These are phyloP conservation scores for Tulasnella sp. DNA, from an alignment of 768 basidiomycete species.

Conservation along the genomic window DNA sequence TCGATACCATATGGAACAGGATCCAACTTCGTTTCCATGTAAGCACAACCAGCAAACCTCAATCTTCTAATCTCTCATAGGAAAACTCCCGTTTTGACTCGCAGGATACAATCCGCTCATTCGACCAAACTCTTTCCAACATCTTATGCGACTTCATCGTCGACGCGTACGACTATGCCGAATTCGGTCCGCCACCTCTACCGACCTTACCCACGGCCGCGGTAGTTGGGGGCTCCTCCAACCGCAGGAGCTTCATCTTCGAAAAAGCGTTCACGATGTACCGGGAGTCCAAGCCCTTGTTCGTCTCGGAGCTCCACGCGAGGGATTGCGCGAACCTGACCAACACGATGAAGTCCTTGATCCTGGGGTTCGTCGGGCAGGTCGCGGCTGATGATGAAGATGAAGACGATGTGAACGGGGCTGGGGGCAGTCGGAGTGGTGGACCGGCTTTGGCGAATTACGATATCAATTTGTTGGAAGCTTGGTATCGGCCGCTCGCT, in stretches of 20 bases:
- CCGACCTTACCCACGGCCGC: background rate
- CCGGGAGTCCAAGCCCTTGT: background rate
- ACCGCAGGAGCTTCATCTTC: constrained; percentile 7
- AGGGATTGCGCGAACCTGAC: constrained; percentile 20
- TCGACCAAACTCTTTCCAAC: background rate
- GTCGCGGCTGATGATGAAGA: constrained; percentile 22
- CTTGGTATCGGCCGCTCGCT: background rate
- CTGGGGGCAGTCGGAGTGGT: background rate
- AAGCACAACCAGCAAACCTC: background rate
- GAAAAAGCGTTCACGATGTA: background rate
- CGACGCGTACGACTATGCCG: constrained; percentile 17
- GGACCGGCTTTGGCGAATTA: constrained; percentile 17
- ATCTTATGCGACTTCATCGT: constrained; percentile 1
- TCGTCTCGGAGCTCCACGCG: constrained; percentile 5
- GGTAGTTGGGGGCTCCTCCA: background rate
- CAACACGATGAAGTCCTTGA: constrained; percentile 23
- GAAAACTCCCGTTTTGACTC: background rate
- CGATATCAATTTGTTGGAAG: constrained; percentile 26
- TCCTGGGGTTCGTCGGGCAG: constrained; percentile 25
- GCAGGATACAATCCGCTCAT: constrained; percentile 1
- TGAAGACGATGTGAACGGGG: background rate
- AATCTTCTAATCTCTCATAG: background rate
- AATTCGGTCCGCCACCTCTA: constrained; percentile 5
- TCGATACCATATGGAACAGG: background rate
- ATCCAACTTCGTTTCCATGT: constrained; percentile 4